Conservation (phyloP, 2,329 filamentous ascomycete genomes). For the Pseudocercospora macadamiae region DNA sequence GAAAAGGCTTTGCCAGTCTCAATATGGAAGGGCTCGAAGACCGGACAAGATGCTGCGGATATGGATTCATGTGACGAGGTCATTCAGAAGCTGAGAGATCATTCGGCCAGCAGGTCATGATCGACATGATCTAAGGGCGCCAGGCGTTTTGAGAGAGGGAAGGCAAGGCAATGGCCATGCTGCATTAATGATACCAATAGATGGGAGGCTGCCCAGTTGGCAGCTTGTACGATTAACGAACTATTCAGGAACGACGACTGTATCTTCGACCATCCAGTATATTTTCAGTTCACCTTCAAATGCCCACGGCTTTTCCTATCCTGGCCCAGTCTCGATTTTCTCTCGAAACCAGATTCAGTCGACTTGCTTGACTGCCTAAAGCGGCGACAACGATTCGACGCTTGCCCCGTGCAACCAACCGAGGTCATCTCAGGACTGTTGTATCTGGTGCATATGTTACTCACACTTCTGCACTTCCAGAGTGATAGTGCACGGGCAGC, state of each 20-base stretch:
- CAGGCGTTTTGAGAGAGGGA: background rate
- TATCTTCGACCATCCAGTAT: no score
- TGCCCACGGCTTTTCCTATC: no score
- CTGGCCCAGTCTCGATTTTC: no score
- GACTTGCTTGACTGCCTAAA: background rate
- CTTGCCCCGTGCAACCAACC: background rate
- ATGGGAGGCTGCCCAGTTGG: background rate
- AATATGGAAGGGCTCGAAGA: conserved; percentile 54
- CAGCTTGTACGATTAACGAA: background rate
- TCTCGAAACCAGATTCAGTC: no score
- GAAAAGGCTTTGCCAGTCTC: conserved; percentile 69
- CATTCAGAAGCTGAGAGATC: conserved; percentile 37
- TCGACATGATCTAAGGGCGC: background rate
- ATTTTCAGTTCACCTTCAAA: no score
- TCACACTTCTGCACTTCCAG: background rate
- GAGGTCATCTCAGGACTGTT: background rate
- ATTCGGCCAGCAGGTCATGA: conserved; percentile 25
- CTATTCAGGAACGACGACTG: background rate
- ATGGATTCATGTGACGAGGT: conserved; percentile 79
- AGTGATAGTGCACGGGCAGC: background rate
- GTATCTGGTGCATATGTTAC: background rate
- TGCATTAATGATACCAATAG: conserved; percentile 2
- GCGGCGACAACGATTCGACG: background rate
- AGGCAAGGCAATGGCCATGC: background rate
- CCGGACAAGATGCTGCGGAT: conserved; percentile 74